These are phyloP conservation scores for Fusarium haematococcum DNA, from an alignment of 2,329 filamentous ascomycete genomes.

Conservation along the genomic window DNA sequence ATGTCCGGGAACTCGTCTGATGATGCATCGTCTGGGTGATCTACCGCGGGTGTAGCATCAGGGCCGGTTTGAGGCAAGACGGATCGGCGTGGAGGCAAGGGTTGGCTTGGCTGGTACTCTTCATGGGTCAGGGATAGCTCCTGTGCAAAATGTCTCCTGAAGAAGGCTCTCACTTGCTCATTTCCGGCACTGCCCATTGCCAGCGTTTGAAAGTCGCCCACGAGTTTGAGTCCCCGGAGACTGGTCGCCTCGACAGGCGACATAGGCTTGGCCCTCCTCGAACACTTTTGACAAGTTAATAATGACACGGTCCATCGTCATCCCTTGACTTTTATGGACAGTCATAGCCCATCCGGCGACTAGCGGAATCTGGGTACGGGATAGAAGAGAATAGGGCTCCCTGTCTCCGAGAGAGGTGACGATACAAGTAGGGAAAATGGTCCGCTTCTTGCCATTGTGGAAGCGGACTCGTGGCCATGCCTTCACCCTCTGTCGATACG, in stretches of 20 bases:
- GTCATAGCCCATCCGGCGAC: constrained; percentile 71
- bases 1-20: neutral
- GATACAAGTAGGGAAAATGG: constrained; percentile 64
- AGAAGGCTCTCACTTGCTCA: neutral
- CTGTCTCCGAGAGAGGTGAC: constrained; percentile 57
- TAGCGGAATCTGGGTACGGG: constrained; percentile 71
- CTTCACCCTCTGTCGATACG: neutral
- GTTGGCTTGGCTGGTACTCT: neutral
- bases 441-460: constrained; percentile 56
- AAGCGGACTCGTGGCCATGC: constrained; percentile 58
- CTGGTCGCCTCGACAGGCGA: constrained; percentile 49
- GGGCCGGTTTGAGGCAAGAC: neutral
- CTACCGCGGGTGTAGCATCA: neutral
- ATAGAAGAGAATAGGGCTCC: constrained; percentile 59
- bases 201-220: neutral
- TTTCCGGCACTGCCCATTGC: neutral
- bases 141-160: neutral
- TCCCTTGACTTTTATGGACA: constrained; percentile 72
- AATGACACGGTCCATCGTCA: constrained; percentile 69
- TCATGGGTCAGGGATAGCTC: neutral
- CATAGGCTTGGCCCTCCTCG: constrained; percentile 70
- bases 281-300: constrained; percentile 66
- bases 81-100: neutral
- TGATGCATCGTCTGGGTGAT: neutral
- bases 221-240: constrained; percentile 30